Evolutionary conservation across 1,284 basidiomycete genomes (phyloP).

Genomic region (Trichosporon coremiiforme): DNA sequence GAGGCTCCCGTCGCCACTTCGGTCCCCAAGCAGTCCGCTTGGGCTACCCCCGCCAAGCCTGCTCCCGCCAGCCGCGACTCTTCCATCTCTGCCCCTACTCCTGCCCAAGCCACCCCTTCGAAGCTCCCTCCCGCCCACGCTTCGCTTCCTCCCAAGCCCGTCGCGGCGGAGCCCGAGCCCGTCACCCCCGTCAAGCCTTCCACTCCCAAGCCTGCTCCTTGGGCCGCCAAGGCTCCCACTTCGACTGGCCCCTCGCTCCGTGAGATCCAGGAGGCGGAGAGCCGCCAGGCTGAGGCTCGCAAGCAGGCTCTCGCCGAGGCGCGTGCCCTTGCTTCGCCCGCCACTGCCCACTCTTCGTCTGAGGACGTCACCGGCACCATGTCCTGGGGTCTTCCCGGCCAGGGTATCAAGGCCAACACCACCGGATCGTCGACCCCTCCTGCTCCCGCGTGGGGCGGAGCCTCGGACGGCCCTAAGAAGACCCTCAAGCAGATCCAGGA

Average conservation of each 20-base stretch:
- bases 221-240: slow-evolving; percentile 53
- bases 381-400: slow-evolving; percentile 58
- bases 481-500: slow-evolving; percentile 98
- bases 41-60: slow-evolving; percentile 24
- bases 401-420: slow-evolving; percentile 33
- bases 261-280: slow-evolving; percentile 94
- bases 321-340: slow-evolving; percentile 57
- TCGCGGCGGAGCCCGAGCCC: slow-evolving; percentile 25
- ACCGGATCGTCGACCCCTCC: slow-evolving; percentile 48
- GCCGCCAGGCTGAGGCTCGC: slow-evolving; percentile 70
- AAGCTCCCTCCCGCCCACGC: slow-evolving; percentile 40
- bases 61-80: slow-evolving; percentile 42
- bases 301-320: slow-evolving; percentile 67
- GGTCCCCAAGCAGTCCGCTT: slow-evolving; percentile 19
- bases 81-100: slow-evolving; percentile 36
- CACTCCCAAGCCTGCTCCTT: slow-evolving; percentile 49
- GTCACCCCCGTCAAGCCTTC: slow-evolving; percentile 23
- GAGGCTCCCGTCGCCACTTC: slow-evolving; percentile 23
- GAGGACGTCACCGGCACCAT: slow-evolving; percentile 51
- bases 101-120: slow-evolving; percentile 41
- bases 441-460: slow-evolving; percentile 53
- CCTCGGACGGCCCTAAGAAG: slow-evolving; percentile 68
- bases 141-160: slow-evolving; percentile 44
- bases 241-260: slow-evolving; percentile 70
- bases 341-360: slow-evolving; percentile 50